Percentiles rank a stretch among this genome's conserved stretches.
Conservation (phyloP, 2,329 filamentous ascomycete species). For the Aspergillus uvarum region DNA sequence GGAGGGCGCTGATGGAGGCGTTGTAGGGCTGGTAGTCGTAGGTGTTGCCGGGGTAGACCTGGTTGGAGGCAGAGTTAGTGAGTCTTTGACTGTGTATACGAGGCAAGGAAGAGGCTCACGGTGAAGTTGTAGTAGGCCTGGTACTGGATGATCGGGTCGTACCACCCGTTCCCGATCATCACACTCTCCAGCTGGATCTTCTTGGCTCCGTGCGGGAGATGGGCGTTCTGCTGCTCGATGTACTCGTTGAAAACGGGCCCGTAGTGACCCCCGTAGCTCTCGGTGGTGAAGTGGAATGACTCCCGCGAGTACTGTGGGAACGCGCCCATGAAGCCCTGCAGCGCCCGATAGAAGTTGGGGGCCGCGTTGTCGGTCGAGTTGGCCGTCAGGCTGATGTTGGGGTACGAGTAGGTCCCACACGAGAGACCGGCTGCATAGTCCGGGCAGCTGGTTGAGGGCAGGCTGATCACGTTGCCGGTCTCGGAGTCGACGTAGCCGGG, state of each 20-base stretch:
- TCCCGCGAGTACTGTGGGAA: conserved; percentile 10
- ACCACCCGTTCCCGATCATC: conserved; percentile 8
- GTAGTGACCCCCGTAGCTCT: conserved; percentile 10
- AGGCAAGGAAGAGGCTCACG: neutral
- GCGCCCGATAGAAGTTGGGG: conserved; percentile 9
- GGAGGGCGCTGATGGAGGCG: conserved; percentile 7
- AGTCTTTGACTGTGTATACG: neutral
- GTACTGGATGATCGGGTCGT: conserved; percentile 5
- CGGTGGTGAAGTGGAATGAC: conserved; percentile 9
- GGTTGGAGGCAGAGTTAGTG: neutral
- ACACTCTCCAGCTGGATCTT: conserved; percentile 6
- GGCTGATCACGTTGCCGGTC: conserved; percentile 1
- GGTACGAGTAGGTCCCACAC: conserved; percentile 4
- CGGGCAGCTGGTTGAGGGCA: conserved; percentile 3
- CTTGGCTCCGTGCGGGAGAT: conserved; percentile 7
- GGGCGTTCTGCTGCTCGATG: conserved; percentile 11
- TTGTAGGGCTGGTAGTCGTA: conserved; percentile 11
- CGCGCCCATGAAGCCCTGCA: conserved; percentile 12
- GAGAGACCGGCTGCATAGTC: neutral
- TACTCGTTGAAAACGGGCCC: conserved; percentile 10
- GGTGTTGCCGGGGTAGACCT: conserved; percentile 8
- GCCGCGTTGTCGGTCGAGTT: conserved; percentile 8
- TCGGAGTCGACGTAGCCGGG: conserved; percentile 7
- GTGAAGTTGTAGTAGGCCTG: conserved; percentile 8
- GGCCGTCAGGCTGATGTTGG: conserved; percentile 4